Base-by-base conservation (phyloP, 805 yeast species). In the Candida maesae region DNA sequence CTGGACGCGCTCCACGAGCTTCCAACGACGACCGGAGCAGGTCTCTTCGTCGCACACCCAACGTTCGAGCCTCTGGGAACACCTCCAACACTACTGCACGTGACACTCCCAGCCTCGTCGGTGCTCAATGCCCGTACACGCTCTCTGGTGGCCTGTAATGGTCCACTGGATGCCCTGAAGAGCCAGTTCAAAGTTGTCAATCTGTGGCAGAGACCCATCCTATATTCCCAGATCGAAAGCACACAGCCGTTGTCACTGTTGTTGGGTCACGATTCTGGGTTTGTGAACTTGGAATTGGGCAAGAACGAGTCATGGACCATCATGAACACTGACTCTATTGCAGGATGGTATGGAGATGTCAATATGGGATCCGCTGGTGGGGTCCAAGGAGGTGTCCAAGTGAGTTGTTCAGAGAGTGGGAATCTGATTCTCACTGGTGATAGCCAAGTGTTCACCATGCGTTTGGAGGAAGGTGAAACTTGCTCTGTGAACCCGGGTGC, bases 21-120 rank as follows among this genome's bases (percentile, higher is more conserved):
- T 1, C 52, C 53, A 12, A 41, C 44, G 3, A 41, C 49, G 10
- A 58, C 63, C 2, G 61, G 61, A 2, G 37, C 53, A 5, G 66
- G 65, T 1, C 58, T 60, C 4, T 61, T 62, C 38, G 44, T 59
- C 17, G 61, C 59, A 28, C 41, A 51, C 21, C 59, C 65, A 5
- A 51, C 48, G 10, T 60, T 60, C 39, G 42, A 58, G 28, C 55
- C 61, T 18, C 39, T 59, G 37, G 56, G 59, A 2, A 52, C 59
- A 9, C 51, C 57, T 18, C 49, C 62, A 12, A 52, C 60, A 2
- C 36, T 55, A 27, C 49, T 60, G 3, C 56, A 55, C 36, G 42
- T 61, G 5, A 45, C 53, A 9, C 44, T 60, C 3, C 50, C 64
- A 3, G 38, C 55, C 6, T 50, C 55, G 24, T 47, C 38, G 15